These are phyloP conservation scores for Syzygium syzygioides DNA, from an alignment of 441 rosid species.

Conservation along the genomic window DNA sequence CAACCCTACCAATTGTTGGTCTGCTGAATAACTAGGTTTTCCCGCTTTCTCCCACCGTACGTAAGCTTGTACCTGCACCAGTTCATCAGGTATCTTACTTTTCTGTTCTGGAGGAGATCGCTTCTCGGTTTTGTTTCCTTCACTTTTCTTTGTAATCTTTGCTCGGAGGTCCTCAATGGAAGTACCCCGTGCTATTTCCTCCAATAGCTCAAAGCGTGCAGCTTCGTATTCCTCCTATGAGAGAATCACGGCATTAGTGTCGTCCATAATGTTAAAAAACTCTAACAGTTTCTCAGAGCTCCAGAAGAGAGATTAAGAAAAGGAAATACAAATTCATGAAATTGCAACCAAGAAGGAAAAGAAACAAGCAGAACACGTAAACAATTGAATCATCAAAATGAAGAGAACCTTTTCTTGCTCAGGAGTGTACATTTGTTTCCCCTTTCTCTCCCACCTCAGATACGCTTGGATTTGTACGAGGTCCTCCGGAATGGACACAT, in stretches of 20 bases:
- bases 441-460: constrained; percentile 96
- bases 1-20: constrained; percentile 47
- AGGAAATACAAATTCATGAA: neutral
- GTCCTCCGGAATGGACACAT: constrained; percentile 75
- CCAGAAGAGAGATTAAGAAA: neutral
- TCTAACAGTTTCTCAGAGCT: neutral
- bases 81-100: constrained; percentile 50
- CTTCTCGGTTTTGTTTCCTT: constrained; percentile 30
- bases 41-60: constrained; percentile 82
- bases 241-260: constrained; percentile 9
- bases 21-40: constrained; percentile 56
- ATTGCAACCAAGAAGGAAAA: neutral
- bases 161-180: constrained; percentile 66
- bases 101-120: constrained; percentile 23
- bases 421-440: constrained; percentile 80
- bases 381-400: neutral
- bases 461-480: constrained; percentile 95
- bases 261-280: neutral
- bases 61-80: constrained; percentile 56
- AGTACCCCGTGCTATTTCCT: constrained; percentile 76
- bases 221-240: constrained; percentile 90
- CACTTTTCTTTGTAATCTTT: constrained; percentile 48
- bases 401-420: constrained; percentile 77
- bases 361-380: neutral
- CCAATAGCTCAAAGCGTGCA: constrained; percentile 77